phyloP scores from a whole-genome alignment of 306 rosid genomes.

The Cajanus cajan region DNA sequence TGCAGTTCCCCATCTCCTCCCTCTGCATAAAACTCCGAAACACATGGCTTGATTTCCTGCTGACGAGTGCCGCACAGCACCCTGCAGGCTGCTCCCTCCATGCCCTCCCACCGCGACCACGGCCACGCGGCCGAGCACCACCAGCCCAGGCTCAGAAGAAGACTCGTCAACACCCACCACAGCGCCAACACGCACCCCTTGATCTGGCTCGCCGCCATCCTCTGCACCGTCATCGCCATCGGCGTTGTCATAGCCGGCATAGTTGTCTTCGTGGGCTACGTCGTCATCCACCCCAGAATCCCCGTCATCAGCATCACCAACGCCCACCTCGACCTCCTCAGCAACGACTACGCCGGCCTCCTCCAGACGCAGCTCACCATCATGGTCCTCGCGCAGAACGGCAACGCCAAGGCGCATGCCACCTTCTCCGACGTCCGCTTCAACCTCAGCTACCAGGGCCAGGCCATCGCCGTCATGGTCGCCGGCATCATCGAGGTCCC shows the following conservation, averaged over 20 bases:
- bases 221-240: slow-evolving; percentile 64
- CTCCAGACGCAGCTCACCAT: slow-evolving; percentile 55
- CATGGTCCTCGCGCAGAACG: slow-evolving; percentile 60
- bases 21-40: slow-evolving; percentile 27
- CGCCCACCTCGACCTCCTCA: slow-evolving; percentile 54
- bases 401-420: slow-evolving; percentile 69
- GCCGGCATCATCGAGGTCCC: slow-evolving; percentile 49
- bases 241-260: slow-evolving; percentile 58
- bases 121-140: neutral
- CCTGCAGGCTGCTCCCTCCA: too few relatives aligned
- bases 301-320: slow-evolving; percentile 53
- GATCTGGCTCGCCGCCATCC: slow-evolving; percentile 59
- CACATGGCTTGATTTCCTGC: slow-evolving; percentile 15
- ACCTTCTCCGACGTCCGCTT: slow-evolving; percentile 57
- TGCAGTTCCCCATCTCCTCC: slow-evolving; percentile 32
- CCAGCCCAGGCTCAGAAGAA: neutral
- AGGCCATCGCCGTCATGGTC: slow-evolving; percentile 44
- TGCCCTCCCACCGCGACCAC: slow-evolving; percentile 27
- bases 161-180: neutral
- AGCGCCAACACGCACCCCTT: slow-evolving; percentile 46
- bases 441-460: slow-evolving; percentile 49
- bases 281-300: slow-evolving; percentile 68
- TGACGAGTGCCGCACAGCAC: too few relatives aligned
- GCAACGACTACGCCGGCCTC: slow-evolving; percentile 46
- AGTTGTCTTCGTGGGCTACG: slow-evolving; percentile 53